phyloP scores from a whole-genome alignment of 73 alveolate species.

The Paramecium caudatum region DNA sequence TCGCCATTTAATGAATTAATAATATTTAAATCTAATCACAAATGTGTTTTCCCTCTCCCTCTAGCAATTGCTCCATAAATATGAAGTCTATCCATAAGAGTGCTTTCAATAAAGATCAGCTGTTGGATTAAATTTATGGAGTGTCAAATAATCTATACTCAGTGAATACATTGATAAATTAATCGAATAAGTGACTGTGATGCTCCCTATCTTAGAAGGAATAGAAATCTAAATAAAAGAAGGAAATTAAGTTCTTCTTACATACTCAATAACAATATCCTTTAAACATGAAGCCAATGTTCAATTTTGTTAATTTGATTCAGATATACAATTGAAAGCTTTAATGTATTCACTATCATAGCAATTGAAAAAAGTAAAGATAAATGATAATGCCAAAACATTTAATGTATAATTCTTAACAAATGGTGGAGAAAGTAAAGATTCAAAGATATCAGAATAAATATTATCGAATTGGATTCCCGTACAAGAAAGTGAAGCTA shows the following conservation, averaged over 20 bases:
- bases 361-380: neutral
- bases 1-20: conserved; percentile 59
- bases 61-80: neutral
- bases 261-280: neutral
- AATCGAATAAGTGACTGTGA: neutral
- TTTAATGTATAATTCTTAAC: conserved; percentile 12
- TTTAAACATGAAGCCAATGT: neutral
- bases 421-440: conserved; percentile 29
- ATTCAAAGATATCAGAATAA: neutral
- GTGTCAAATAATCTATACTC: neutral
- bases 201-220: conserved; percentile 12
- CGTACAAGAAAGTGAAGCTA: neutral
- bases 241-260: neutral
- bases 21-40: conserved; percentile 13
- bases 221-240: conserved; percentile 5
- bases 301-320: conserved; percentile 21
- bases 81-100: conserved; percentile 22
- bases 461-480: conserved; percentile 27
- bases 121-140: conserved; percentile 33
- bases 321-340: conserved; percentile 36
- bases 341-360: neutral
- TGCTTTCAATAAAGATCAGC: conserved; percentile 41
- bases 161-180: conserved; percentile 32
- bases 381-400: conserved; percentile 36
- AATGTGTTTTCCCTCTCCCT: conserved; percentile 33